Percentiles rank a stretch among this genome's conserved stretches.
Evolutionary conservation across 2,329 filamentous ascomycete species (phyloP).

Genomic region (Penicillium vulpinum): DNA sequence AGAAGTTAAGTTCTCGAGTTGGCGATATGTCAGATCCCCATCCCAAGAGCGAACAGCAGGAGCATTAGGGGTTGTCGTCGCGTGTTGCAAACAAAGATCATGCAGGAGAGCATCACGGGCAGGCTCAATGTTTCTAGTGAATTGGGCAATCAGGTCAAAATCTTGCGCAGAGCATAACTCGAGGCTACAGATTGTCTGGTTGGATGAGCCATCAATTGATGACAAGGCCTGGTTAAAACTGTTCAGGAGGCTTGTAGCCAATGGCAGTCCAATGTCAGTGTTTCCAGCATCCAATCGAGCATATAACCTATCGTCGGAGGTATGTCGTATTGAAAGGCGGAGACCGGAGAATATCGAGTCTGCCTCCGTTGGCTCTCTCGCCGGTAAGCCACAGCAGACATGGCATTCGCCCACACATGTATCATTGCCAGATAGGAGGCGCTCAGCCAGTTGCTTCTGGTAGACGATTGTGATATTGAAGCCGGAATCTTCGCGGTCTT

Average conservation of each 20-base stretch:
- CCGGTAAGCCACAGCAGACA: slow-evolving; percentile 3
- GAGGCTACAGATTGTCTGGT: slow-evolving; percentile 9
- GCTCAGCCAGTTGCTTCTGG: slow-evolving; percentile 1
- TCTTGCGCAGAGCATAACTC: slow-evolving; percentile 17
- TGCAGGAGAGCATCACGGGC: slow-evolving; percentile 14
- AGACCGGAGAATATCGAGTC: background rate
- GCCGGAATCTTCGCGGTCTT: background rate
- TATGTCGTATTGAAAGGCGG: slow-evolving; percentile 7
- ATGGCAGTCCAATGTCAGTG: slow-evolving; percentile 5
- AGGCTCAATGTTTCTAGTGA: slow-evolving; percentile 11
- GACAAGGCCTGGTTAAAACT: slow-evolving; percentile 12
- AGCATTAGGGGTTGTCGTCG: slow-evolving; percentile 11
- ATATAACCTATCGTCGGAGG: slow-evolving; percentile 6
- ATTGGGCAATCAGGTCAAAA: slow-evolving; percentile 5
- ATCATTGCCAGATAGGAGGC: background rate
- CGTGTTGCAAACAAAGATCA: slow-evolving; percentile 18
- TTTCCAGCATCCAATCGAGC: slow-evolving; percentile 6
- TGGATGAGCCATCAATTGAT: slow-evolving; percentile 5
- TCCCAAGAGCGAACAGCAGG: slow-evolving; percentile 23
- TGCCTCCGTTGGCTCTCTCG: background rate
- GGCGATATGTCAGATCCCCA: slow-evolving; percentile 18
- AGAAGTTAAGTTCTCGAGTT: slow-evolving; percentile 10
- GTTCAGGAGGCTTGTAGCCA: slow-evolving; percentile 15
- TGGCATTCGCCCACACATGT: background rate
- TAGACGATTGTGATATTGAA: slow-evolving; percentile 9